Percentiles rank a stretch among this genome's conserved stretches.
phyloP scores from a whole-genome alignment of 2,329 filamentous ascomycete species.

The Aureobasidium lini region DNA sequence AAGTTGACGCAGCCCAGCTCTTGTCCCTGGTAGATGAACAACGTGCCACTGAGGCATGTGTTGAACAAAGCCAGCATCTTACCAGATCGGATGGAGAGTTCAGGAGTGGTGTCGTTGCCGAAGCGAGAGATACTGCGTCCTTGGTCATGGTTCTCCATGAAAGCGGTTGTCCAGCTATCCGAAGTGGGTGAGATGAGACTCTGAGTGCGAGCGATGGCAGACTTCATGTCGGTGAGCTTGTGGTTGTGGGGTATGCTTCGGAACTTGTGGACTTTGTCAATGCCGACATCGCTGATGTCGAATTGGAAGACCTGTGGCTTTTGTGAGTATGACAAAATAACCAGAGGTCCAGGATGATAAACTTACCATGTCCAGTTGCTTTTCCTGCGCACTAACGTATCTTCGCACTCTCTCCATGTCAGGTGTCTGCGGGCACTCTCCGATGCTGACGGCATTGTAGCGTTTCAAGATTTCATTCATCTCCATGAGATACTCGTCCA shows the following conservation, averaged over 20 bases:
- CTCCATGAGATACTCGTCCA: conserved; percentile 42
- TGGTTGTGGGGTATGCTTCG: neutral
- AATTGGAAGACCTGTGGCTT: conserved; percentile 24
- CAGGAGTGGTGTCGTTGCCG: conserved; percentile 34
- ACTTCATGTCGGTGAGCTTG: neutral
- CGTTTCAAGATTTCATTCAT: conserved; percentile 36
- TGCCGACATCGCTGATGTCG: conserved; percentile 49
- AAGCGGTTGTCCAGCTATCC: conserved; percentile 56
- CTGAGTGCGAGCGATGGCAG: conserved; percentile 45
- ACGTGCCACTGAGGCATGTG: conserved; percentile 32
- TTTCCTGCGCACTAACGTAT: conserved; percentile 43
- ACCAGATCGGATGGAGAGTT: conserved; percentile 30
- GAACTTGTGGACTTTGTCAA: conserved; percentile 36
- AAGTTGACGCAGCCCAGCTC: conserved; percentile 57
- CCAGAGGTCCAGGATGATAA: no score
- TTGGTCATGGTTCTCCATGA: conserved; percentile 59
- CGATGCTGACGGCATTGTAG: conserved; percentile 44
- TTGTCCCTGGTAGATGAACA: conserved; percentile 59
- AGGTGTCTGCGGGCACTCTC: conserved; percentile 42
- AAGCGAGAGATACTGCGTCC: conserved; percentile 51
- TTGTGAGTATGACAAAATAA: no score
- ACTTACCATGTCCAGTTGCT: conserved; percentile 55
- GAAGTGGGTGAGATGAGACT: conserved; percentile 48
- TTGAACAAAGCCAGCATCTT: conserved; percentile 43
- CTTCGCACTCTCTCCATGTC: conserved; percentile 41